phyloP scores from a whole-genome alignment of 2,329 filamentous ascomycete genomes.

The Fusarium sulawesiense region DNA sequence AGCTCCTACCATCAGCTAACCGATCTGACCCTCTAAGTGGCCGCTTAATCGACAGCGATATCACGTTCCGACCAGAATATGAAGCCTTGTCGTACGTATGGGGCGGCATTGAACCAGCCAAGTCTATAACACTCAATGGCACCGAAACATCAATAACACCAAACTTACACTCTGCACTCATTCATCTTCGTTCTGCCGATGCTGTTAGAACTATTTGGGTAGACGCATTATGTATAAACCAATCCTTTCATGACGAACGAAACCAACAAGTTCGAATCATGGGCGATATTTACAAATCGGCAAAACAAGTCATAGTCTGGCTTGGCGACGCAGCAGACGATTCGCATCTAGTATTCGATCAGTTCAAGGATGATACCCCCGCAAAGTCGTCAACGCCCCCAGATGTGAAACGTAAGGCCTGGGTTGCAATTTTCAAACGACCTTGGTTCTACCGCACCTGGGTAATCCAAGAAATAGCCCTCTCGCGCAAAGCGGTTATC shows the following conservation, averaged over 20 bases:
- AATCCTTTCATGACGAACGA: conserved; percentile 11
- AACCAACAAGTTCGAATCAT: conserved; percentile 31
- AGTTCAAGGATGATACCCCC: neutral
- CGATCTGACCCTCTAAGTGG: neutral
- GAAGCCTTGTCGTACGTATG: conserved; percentile 30
- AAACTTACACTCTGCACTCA: conserved; percentile 12
- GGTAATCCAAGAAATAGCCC: conserved; percentile 23
- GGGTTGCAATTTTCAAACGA: conserved; percentile 3
- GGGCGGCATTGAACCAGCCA: neutral
- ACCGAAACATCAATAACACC: neutral
- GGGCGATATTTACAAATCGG: conserved; percentile 30
- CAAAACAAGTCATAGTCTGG: conserved; percentile 21
- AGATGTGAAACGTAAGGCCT: neutral
- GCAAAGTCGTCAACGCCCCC: rapidly evolving
- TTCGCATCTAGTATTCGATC: conserved; percentile 7
- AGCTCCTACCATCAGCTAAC: neutral
- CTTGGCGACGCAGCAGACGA: conserved; percentile 6
- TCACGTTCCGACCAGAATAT: conserved; percentile 20
- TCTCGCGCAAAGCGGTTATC: neutral
- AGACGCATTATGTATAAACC: conserved; percentile 17
- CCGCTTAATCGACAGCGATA: conserved; percentile 1
- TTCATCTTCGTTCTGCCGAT: neutral
- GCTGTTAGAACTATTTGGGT: conserved; percentile 9
- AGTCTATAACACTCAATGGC: neutral
- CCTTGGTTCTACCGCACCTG: conserved; percentile 33